Base-by-base conservation (phyloP, 2,329 filamentous ascomycete species). In the Colletotrichum euphorbiae region DNA sequence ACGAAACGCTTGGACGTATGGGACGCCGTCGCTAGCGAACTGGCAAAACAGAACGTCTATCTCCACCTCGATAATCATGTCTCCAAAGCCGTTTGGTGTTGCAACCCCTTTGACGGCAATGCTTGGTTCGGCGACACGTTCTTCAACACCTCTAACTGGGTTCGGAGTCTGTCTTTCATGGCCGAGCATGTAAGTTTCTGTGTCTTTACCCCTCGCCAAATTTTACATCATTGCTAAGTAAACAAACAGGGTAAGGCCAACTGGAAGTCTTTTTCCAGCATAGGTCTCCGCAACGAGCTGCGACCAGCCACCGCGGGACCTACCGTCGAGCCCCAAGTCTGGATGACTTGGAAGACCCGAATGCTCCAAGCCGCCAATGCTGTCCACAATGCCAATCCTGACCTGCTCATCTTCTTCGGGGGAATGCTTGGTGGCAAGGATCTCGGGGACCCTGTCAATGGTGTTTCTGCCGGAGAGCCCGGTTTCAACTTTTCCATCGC, bases 91-190 rank as follows among this genome's bases (percentile, higher is more conserved):
- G 75, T 75, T 24, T 86, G 84, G 83, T 85, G 84, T 66, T 85
- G 83, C 64, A 77, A 74, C 21, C 5, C 75, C 70, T 28, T 33
- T 0, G 83, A 85, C 60, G 83, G 83, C 3, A 85, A 85, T 70
- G 73, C 79, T 17, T 85, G 84, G 83, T 85, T 84, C 69, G 82
- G 84, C 13, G 85, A 88, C 71, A 80, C 75, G 1, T 80, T 84
- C 72, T 89, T 87, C 69, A 76, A 85, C 69, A 80, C 83, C 2
- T 75, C 77, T 1, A 86, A 86, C 17, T 89, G 86, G 86, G 78
- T 81, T 21, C 78, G 85, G 4, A 85, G 85, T 0, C 76, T 85
- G 9, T 75, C 77, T 1, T 88, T 81, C 71, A 87, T 88, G 81
- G 80, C 83, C 0, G 74, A 79, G 4, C 83, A 86, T 68, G 81